Percentiles rank a stretch among this genome's conserved stretches.
Conservation (phyloP, 768 basidiomycete genomes). For the Calocybe indica region DNA sequence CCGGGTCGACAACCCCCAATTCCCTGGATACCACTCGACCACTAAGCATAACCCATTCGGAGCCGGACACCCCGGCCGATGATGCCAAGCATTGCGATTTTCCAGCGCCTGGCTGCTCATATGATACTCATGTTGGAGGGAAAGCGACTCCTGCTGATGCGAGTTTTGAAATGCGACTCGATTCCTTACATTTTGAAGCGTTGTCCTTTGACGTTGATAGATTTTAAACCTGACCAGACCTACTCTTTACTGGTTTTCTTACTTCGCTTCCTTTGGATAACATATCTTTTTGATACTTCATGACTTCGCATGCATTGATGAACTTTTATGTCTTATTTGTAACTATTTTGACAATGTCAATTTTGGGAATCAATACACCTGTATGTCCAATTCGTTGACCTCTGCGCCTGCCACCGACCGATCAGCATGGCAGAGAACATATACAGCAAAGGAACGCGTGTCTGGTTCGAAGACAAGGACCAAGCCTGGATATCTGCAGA, state of each 20-base stretch:
- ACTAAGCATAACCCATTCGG: constrained; percentile 11
- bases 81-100: neutral
- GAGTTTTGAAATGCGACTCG: constrained; percentile 61
- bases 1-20: constrained; percentile 14
- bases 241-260: too few species aligned
- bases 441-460: constrained; percentile 84
- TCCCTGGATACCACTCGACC: constrained; percentile 18
- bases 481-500: constrained; percentile 92
- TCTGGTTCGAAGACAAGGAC: constrained; percentile 94
- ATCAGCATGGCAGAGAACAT: constrained; percentile 80
- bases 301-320: too few species aligned
- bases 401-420: constrained; percentile 5
- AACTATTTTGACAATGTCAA: too few species aligned
- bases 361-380: too few species aligned
- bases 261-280: too few species aligned
- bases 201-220: constrained; percentile 61
- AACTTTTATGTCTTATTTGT: too few species aligned
- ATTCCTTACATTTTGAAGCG: constrained; percentile 69
- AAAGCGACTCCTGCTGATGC: constrained; percentile 18
- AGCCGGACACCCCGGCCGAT: constrained; percentile 13
- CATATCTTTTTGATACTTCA: too few species aligned
- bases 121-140: too few species aligned
- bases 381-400: neutral
- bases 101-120: too few species aligned
- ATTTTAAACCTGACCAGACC: constrained; percentile 24